These are phyloP conservation scores for Elsinoe arachidis DNA, from an alignment of 2,329 filamentous ascomycete genomes.

Conservation along the genomic window DNA sequence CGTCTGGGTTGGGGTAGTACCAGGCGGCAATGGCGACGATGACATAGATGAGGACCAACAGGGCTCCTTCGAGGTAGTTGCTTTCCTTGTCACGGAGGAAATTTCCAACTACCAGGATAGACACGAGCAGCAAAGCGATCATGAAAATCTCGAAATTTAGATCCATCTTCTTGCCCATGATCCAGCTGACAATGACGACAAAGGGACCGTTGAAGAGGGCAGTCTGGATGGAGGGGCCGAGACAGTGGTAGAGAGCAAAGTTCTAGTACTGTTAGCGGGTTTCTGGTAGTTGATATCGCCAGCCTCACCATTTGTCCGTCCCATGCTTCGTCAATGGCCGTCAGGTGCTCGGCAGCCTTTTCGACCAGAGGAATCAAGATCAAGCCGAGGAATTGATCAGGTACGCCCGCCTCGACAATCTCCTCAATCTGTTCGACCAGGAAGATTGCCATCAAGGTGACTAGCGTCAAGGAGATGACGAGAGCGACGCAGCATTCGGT, in stretches of 20 bases:
- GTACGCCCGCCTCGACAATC: slow-evolving; percentile 45
- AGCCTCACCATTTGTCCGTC: slow-evolving; percentile 54
- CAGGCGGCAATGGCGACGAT: slow-evolving; percentile 54
- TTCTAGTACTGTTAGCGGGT: slow-evolving; percentile 36
- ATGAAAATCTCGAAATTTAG: slow-evolving; percentile 85
- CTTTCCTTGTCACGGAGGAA: slow-evolving; percentile 82
- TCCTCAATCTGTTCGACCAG: slow-evolving; percentile 64
- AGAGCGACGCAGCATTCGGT: slow-evolving; percentile 63
- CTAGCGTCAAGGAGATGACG: slow-evolving; percentile 54
- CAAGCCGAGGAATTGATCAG: slow-evolving; percentile 55
- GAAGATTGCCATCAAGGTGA: slow-evolving; percentile 64
- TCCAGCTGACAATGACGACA: slow-evolving; percentile 77
- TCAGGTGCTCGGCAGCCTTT: slow-evolving; percentile 77
- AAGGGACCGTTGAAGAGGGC: slow-evolving; percentile 80
- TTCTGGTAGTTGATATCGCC: too few species aligned
- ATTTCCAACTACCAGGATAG: slow-evolving; percentile 78
- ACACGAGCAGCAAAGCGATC: slow-evolving; percentile 68
- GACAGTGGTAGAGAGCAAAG: slow-evolving; percentile 73
- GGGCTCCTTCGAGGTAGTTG: slow-evolving; percentile 79
- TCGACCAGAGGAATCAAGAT: slow-evolving; percentile 76
- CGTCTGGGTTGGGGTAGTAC: slow-evolving; percentile 50
- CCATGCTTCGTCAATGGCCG: slow-evolving; percentile 75
- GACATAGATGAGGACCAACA: slow-evolving; percentile 63
- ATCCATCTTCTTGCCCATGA: slow-evolving; percentile 58
- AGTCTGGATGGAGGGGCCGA: slow-evolving; percentile 81